A percentile compares a stretch with the other conserved stretches of the same genome.
Evolutionary conservation across 2,329 filamentous ascomycete species (phyloP).

Genomic region (Cercospora sesami): DNA sequence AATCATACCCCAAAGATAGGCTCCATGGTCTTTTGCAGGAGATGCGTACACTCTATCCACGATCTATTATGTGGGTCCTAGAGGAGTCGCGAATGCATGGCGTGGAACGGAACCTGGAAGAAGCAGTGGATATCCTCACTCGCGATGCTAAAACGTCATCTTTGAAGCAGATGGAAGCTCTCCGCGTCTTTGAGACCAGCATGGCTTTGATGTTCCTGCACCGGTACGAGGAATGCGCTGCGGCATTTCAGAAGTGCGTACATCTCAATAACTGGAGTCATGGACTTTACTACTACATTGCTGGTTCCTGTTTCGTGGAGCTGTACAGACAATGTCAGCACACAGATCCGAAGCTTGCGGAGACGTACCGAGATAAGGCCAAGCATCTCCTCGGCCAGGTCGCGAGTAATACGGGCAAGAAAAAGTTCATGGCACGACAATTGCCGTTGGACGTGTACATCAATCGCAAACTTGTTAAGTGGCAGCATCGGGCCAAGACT

Average conservation of each 20-base stretch:
- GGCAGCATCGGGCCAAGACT: constrained; percentile 73
- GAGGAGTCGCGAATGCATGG: constrained; percentile 80
- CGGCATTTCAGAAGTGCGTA: constrained; percentile 68
- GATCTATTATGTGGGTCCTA: constrained; percentile 80
- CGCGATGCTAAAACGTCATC: constrained; percentile 51
- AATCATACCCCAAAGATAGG: constrained; percentile 66
- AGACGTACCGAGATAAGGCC: constrained; percentile 51
- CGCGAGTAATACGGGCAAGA: constrained; percentile 74
- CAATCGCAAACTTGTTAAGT: constrained; percentile 79
- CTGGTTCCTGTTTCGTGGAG: constrained; percentile 74
- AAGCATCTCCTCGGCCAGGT: constrained; percentile 71
- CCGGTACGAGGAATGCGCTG: constrained; percentile 70
- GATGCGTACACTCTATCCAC: constrained; percentile 77
- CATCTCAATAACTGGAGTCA: constrained; percentile 90
- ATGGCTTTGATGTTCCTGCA: constrained; percentile 77
- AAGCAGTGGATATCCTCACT: constrained; percentile 62
- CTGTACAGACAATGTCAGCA: constrained; percentile 67
- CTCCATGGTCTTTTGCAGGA: constrained; percentile 67
- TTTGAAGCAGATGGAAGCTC: constrained; percentile 83
- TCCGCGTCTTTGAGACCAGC: constrained; percentile 82
- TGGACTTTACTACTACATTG: constrained; percentile 84
- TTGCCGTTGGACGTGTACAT: constrained; percentile 89
- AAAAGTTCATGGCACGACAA: constrained; percentile 84
- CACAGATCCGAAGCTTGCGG: constrained; percentile 50
- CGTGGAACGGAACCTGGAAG: constrained; percentile 64